phyloP scores from a whole-genome alignment of 2,329 filamentous ascomycete species.

The Fusarium sp. region DNA sequence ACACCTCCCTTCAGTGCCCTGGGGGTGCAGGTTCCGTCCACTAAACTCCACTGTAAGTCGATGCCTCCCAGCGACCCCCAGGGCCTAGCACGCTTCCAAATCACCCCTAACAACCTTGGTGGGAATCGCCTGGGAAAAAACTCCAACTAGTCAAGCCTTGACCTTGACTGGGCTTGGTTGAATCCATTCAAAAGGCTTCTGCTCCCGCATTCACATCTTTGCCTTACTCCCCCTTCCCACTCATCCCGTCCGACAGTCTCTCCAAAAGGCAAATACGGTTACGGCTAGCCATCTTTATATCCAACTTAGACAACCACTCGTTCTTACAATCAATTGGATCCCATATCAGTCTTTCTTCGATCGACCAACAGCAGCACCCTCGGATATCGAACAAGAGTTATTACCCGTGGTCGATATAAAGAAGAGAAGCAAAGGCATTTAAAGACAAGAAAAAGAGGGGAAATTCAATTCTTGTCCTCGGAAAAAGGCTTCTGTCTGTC shows the following conservation, averaged over 20 bases:
- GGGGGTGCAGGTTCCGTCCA: conserved; percentile 22
- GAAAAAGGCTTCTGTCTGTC: conserved; percentile 30
- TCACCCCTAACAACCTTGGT: conserved; percentile 55
- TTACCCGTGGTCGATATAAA: conserved; percentile 19
- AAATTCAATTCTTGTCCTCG: conserved; percentile 35
- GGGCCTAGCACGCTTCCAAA: conserved; percentile 47
- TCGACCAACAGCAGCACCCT: conserved; percentile 7
- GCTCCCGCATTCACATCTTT: conserved; percentile 53
- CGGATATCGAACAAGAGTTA: conserved; percentile 15
- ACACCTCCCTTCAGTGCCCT: conserved; percentile 14
- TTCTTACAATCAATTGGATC: conserved; percentile 15
- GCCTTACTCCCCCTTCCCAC: conserved; percentile 44
- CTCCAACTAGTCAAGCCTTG: conserved; percentile 44
- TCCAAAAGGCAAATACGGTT: conserved; percentile 25
- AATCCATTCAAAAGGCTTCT: conserved; percentile 59
- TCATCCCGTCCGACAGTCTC: conserved; percentile 48
- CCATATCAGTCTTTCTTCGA: conserved; percentile 8
- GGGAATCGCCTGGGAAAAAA: conserved; percentile 50
- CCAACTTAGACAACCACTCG: conserved; percentile 37
- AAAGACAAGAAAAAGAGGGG: conserved; percentile 26
- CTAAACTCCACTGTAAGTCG: conserved; percentile 45
- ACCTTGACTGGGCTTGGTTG: conserved; percentile 38
- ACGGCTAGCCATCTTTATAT: conserved; percentile 35
- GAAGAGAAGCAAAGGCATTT: conserved; percentile 1
- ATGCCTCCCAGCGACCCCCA: conserved; percentile 43